A percentile compares a stretch with the other conserved stretches of the same genome.
Conservation (phyloP, 2,329 filamentous ascomycete species). For the Nemania bipapillata region DNA sequence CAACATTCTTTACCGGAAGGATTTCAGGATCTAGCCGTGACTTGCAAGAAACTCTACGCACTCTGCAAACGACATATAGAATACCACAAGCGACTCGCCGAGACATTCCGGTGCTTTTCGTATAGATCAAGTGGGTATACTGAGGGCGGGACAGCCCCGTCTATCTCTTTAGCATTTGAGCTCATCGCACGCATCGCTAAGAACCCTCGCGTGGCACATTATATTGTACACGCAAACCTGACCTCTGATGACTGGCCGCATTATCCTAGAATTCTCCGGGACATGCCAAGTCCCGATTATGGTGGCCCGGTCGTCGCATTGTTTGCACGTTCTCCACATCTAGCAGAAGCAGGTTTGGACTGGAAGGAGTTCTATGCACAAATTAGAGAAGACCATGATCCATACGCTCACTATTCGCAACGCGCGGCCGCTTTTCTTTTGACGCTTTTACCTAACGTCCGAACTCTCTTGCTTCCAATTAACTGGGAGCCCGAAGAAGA, state of each 20-base stretch:
- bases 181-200: neutral
- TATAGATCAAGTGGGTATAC: neutral
- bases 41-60: neutral
- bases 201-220: neutral
- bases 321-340: neutral
- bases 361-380: neutral
- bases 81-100: neutral
- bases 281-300: neutral
- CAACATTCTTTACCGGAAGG: neutral
- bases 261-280: neutral
- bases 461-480: neutral
- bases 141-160: neutral
- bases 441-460: neutral
- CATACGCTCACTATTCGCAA: neutral
- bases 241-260: neutral
- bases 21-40: neutral
- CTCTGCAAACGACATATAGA: neutral
- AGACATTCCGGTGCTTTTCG: neutral
- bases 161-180: neutral
- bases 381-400: neutral
- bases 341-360: neutral
- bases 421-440: neutral
- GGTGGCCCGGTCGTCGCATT: neutral
- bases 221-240: neutral
- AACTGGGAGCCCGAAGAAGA: neutral